Conservation (phyloP, 1,284 basidiomycete genomes). For the Sanguinoderma infundibulare region DNA sequence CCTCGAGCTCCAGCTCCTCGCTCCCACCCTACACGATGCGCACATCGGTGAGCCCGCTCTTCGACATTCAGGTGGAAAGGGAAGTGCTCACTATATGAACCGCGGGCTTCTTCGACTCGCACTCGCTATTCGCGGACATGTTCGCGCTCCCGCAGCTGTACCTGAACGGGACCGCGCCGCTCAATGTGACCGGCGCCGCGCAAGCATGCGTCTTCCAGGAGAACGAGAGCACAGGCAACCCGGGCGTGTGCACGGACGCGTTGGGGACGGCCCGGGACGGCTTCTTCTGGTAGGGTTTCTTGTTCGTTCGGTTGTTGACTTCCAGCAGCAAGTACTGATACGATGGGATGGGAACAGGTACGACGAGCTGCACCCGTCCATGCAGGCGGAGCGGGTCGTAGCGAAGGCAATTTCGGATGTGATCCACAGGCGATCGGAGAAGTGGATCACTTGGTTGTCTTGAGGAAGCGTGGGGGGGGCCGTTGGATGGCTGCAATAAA, state of each 20-base stretch:
- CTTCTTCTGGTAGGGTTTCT: conserved; percentile 46
- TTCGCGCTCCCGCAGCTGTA: conserved; percentile 49
- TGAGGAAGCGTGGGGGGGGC: background rate
- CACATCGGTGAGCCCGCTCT: conserved; percentile 38
- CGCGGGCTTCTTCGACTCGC: conserved; percentile 55
- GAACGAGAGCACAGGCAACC: conserved; percentile 37
- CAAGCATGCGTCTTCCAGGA: conserved; percentile 48
- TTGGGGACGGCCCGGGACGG: conserved; percentile 51
- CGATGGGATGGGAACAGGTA: conserved; percentile 15
- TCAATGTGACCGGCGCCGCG: conserved; percentile 56
- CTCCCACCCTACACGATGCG: conserved; percentile 38
- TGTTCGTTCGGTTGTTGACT: background rate
- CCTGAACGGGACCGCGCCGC: conserved; percentile 61
- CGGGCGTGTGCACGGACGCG: conserved; percentile 43
- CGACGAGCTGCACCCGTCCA: conserved; percentile 26
- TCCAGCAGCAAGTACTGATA: background rate
- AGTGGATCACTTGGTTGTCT: conserved; percentile 10
- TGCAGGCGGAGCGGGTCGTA: conserved; percentile 23
- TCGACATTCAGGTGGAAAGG: too few relatives aligned
- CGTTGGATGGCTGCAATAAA: background rate
- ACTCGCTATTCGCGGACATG: conserved; percentile 59
- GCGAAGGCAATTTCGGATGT: conserved; percentile 22
- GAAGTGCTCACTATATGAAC: background rate
- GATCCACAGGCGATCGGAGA: conserved; percentile 10
- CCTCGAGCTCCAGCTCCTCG: conserved; percentile 37